phyloP scores from a whole-genome alignment of 305 asterid genomes.

The Petunia hybrid region DNA sequence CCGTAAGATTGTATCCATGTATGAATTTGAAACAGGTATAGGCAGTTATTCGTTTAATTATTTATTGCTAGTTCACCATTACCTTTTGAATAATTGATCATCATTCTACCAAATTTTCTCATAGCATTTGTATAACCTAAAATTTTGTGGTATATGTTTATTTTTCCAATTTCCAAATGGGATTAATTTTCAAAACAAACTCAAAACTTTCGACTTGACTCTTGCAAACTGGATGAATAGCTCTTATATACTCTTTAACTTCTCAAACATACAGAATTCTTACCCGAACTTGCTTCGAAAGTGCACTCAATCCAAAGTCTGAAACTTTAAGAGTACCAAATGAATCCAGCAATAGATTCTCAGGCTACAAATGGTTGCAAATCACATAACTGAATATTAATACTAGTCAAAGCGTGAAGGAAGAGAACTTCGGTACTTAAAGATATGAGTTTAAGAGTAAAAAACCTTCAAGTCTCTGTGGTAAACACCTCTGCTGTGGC shows the following conservation, averaged over 20 bases:
- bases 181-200: not conserved
- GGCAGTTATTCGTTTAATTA: not conserved
- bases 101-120: not conserved
- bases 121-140: not conserved
- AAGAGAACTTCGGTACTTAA: constrained; percentile 14
- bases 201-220: not conserved
- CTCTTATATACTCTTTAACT: not conserved
- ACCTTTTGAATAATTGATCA: not conserved
- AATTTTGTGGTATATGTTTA: not conserved
- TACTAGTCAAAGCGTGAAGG: constrained; percentile 26
- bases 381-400: constrained; percentile 11
- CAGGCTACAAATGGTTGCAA: constrained; percentile 65
- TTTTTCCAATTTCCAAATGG: not conserved
- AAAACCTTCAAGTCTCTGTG: constrained; percentile 88
- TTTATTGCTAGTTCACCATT: not conserved
- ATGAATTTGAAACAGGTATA: not conserved
- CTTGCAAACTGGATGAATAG: not conserved
- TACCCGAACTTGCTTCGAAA: constrained; percentile 78
- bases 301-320: constrained; percentile 85
- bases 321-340: constrained; percentile 74
- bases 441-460: constrained; percentile 3
- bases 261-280: constrained; percentile 37
- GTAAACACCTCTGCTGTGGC: constrained; percentile 92
- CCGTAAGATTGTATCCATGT: not conserved
- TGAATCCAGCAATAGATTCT: constrained; percentile 79